Evolutionary conservation across 164 flowering plant genomes (phyloP).

Genomic region (Berberis vulgaris): DNA sequence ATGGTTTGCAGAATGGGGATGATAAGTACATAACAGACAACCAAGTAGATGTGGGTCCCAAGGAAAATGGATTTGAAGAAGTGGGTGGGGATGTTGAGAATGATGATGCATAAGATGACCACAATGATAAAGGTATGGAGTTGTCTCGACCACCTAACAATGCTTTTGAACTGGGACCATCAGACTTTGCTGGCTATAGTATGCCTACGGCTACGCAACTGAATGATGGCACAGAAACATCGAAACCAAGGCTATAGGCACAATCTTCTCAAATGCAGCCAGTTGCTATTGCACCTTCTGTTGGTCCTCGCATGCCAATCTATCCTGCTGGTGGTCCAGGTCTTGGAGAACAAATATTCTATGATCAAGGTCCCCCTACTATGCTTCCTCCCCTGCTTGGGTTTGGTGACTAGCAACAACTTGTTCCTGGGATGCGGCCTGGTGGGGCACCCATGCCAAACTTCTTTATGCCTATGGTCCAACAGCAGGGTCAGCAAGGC

Average conservation of each 20-base stretch:
- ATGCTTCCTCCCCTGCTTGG: conserved; percentile 86
- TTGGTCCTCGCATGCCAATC: conserved; percentile 82
- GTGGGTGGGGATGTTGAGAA: too few species aligned
- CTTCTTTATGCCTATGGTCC: conserved; percentile 61
- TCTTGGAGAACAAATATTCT: conserved; percentile 75
- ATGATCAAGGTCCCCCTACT: conserved; percentile 84
- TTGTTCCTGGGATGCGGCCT: conserved; percentile 82
- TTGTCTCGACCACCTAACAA: too few species aligned
- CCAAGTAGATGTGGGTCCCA: too few species aligned
- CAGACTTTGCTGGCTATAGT: too few species aligned
- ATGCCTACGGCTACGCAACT: too few species aligned
- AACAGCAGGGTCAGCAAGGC: conserved; percentile 57
- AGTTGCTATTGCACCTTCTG: conserved; percentile 60
- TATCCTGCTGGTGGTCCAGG: conserved; percentile 85
- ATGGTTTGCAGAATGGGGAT: too few species aligned
- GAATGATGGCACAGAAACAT: too few species aligned
- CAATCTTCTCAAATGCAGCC: conserved; percentile 90
- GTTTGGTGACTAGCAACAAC: conserved; percentile 81
- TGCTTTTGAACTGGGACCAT: too few species aligned
- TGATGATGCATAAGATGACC: too few species aligned
- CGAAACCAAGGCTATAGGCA: conserved; percentile 32
- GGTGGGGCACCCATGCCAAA: conserved; percentile 69
- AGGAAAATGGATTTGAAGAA: too few species aligned
- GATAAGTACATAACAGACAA: too few species aligned
- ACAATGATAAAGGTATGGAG: too few species aligned